Evolutionary conservation across 225 moss, liverwort and hornwort species (phyloP).

Genomic region (Rhytidiadelphus loreus): DNA sequence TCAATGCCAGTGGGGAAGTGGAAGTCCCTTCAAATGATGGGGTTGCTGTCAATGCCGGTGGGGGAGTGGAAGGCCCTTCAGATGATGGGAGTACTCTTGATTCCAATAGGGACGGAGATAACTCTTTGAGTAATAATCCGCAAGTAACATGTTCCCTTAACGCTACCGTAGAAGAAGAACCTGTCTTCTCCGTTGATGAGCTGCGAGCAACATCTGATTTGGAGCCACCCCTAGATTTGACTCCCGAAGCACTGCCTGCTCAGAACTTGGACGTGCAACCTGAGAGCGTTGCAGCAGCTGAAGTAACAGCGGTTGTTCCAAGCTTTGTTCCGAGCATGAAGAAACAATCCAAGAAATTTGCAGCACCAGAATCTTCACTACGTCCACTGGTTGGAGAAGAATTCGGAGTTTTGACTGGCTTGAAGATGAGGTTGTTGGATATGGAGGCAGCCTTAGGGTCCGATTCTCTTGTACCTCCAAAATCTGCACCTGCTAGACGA

Average conservation of each 20-base stretch:
- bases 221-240: neutral
- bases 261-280: neutral
- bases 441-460: slow-evolving; percentile 76
- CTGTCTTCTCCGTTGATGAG: neutral
- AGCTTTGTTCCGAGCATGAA: slow-evolving; percentile 30
- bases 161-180: slow-evolving; percentile 11
- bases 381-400: slow-evolving; percentile 47
- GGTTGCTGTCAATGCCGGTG: neutral
- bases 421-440: slow-evolving; percentile 87
- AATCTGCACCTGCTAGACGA: slow-evolving; percentile 46
- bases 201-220: neutral
- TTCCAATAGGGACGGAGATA: neutral
- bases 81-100: neutral
- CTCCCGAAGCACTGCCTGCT: neutral
- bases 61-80: neutral
- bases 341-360: slow-evolving; percentile 73
- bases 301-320: slow-evolving; percentile 4
- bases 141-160: slow-evolving; percentile 6
- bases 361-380: slow-evolving; percentile 62
- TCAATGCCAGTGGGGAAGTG: neutral
- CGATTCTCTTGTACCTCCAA: slow-evolving; percentile 53
- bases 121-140: neutral
- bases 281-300: neutral
- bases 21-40: neutral
- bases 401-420: slow-evolving; percentile 42